Conservation (phyloP, 83 land plant genomes). For the Larix sibirica region DNA sequence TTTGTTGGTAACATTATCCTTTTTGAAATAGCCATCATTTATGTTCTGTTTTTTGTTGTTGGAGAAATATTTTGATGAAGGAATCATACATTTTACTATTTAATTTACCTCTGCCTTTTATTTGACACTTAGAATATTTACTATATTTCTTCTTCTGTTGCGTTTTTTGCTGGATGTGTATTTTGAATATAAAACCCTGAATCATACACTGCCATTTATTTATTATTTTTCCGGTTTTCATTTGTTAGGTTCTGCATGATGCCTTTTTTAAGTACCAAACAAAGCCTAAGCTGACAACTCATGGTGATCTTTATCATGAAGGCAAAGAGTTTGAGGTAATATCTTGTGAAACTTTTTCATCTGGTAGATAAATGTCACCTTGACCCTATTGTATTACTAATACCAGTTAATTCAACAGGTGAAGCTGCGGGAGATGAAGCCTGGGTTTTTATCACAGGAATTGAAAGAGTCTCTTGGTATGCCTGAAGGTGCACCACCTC, state of each 20-base stretch:
- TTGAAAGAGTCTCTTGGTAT: constrained; percentile 97
- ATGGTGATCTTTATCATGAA: constrained; percentile 96
- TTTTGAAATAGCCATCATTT: neutral
- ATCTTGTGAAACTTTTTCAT: neutral
- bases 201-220: no score
- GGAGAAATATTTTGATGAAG: neutral
- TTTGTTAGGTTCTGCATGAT: constrained; percentile 93
- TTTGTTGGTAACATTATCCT: neutral
- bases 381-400: neutral
- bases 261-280: constrained; percentile 98
- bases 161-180: no score
- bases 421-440: constrained; percentile 95
- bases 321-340: constrained; percentile 98
- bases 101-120: neutral
- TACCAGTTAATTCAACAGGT: constrained; percentile 51
- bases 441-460: constrained; percentile 87
- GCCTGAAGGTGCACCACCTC: constrained; percentile 99
- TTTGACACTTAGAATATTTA: neutral
- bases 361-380: neutral
- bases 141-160: no score
- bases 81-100: neutral
- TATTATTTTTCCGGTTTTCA: no score
- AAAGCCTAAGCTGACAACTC: constrained; percentile 88
- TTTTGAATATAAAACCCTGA: no score
- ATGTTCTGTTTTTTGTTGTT: neutral